phyloP scores from a whole-genome alignment of 1,284 basidiomycete genomes.

The Puccinia novopanici region DNA sequence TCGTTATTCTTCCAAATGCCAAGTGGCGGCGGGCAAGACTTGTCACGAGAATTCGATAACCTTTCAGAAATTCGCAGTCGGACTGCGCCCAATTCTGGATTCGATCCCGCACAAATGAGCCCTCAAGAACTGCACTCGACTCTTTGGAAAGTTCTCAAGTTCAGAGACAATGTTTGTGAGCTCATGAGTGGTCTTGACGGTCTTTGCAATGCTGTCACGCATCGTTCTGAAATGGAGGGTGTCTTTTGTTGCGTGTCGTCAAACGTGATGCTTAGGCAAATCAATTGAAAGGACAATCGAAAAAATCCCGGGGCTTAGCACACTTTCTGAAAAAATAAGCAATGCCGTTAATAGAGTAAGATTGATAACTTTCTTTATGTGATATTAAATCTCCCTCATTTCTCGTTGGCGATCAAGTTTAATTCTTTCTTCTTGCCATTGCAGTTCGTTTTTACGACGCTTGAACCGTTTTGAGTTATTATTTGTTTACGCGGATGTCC shows the following conservation, averaged over 20 bases:
- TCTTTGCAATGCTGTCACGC: not conserved
- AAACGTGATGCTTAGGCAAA: constrained; percentile 62
- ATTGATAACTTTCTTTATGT: constrained; percentile 52
- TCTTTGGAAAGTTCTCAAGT: constrained; percentile 82
- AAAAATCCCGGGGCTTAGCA: constrained; percentile 65
- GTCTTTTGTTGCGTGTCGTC: not conserved
- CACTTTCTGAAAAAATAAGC: constrained; percentile 77
- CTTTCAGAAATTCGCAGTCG: constrained; percentile 71
- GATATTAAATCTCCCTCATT: not conserved
- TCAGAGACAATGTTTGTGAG: constrained; percentile 70
- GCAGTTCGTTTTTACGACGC: constrained; percentile 51
- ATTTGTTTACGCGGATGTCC: constrained; percentile 1
- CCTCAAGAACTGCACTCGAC: constrained; percentile 83
- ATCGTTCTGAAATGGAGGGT: not conserved
- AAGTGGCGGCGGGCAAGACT: constrained; percentile 61
- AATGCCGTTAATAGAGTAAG: constrained; percentile 63
- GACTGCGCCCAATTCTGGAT: constrained; percentile 56
- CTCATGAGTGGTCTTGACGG: not conserved
- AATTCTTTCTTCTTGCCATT: constrained; percentile 3
- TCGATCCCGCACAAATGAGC: constrained; percentile 73
- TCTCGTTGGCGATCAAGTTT: not conserved
- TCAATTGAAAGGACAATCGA: constrained; percentile 82
- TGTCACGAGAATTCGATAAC: constrained; percentile 71
- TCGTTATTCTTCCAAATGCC: constrained; percentile 60
- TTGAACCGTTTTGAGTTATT: constrained; percentile 51